A percentile compares a stretch with the other conserved stretches of the same genome.
Conservation (phyloP, 78 protist species). For the Dictyostelium capitatum region DNA sequence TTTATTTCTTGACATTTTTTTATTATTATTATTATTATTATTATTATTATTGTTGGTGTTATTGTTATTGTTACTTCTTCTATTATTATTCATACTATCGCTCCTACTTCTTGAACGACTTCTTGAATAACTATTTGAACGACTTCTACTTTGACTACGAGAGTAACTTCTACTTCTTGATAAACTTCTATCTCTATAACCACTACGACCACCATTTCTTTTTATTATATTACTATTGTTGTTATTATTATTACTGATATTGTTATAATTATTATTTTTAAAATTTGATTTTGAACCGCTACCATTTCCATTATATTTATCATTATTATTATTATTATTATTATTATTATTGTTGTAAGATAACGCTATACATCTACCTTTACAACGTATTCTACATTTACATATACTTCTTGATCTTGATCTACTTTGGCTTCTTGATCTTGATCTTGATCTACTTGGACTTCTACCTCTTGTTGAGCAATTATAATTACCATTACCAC, state of each 20-base stretch:
- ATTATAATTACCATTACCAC: neutral
- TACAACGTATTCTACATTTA: neutral
- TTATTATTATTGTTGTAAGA: no score
- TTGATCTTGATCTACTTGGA: neutral
- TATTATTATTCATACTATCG: conserved; percentile 26
- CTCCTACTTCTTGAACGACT: conserved; percentile 39
- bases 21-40: neutral
- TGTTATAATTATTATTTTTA: no score
- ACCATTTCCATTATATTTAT: no score
- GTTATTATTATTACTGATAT: neutral
- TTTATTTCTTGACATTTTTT: neutral
- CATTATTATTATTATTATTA: no score
- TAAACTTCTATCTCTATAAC: conserved; percentile 11
- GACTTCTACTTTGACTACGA: neutral
- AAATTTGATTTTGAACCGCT: no score
- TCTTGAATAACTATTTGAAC: neutral
- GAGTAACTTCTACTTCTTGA: neutral
- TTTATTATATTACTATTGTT: neutral
- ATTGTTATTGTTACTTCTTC: neutral
- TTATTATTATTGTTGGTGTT: no score
- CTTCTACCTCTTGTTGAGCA: conserved; percentile 41
- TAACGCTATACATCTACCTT: neutral
- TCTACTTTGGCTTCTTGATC: conserved; percentile 5
- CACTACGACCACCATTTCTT: neutral
- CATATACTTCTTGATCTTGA: conserved; percentile 3